Conservation (phyloP, 805 yeast genomes). For the Priceomyces fermenticarens region DNA sequence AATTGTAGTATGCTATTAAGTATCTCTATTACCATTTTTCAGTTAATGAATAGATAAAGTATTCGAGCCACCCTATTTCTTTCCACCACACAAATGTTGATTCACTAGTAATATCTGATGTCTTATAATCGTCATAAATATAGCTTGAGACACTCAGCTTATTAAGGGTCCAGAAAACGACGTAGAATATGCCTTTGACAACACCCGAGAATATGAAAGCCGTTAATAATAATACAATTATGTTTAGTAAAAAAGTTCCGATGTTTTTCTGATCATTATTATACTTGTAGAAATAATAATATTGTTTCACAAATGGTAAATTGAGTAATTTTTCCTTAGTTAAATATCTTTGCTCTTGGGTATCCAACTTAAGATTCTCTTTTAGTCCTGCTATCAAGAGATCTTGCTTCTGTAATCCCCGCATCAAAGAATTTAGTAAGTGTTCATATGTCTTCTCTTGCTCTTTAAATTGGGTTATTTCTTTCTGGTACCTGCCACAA, state of each 20-base stretch:
- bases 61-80: constrained; percentile 29
- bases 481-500: constrained; percentile 16
- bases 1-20: not conserved
- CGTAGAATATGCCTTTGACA: constrained; percentile 13
- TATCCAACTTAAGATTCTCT: constrained; percentile 11
- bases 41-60: constrained; percentile 18
- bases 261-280: constrained; percentile 17
- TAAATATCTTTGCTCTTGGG: not conserved
- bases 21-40: constrained; percentile 12
- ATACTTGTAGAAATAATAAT: constrained; percentile 21
- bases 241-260: constrained; percentile 18
- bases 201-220: constrained; percentile 17
- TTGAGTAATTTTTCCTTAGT: constrained; percentile 15
- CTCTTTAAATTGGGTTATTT: constrained; percentile 10
- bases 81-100: constrained; percentile 27
- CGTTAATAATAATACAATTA: constrained; percentile 19
- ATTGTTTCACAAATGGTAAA: constrained; percentile 31
- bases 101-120: constrained; percentile 8
- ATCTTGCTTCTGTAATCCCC: constrained; percentile 19
- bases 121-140: constrained; percentile 14
- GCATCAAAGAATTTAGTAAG: constrained; percentile 11
- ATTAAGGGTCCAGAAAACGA: constrained; percentile 7
- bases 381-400: constrained; percentile 14
- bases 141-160: constrained; percentile 8
- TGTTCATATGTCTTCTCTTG: constrained; percentile 9